Evolutionary conservation across 176 grass and related monocot species (phyloP).

Genomic region (Urochloa ruziziensis): DNA sequence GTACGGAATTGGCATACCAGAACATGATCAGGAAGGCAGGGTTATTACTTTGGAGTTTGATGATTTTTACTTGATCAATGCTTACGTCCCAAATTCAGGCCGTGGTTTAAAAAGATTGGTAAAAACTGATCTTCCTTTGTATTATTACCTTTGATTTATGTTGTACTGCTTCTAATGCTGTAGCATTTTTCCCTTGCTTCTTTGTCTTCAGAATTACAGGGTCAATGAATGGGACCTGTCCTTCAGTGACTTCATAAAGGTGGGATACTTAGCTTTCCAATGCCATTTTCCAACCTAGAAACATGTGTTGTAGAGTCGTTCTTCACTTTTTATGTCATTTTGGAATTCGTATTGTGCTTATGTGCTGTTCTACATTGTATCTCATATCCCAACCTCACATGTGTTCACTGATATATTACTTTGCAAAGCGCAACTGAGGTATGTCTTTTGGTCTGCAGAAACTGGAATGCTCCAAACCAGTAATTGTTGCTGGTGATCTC

Average conservation of each 20-base stretch:
- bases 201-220: constrained; percentile 65
- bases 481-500: constrained; percentile 84
- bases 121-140: constrained; percentile 5
- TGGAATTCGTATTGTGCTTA: background rate
- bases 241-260: constrained; percentile 74
- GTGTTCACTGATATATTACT: background rate
- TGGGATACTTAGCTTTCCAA: constrained; percentile 27
- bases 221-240: constrained; percentile 65
- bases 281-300: background rate
- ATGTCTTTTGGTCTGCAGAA: constrained; percentile 49
- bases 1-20: constrained; percentile 62
- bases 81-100: constrained; percentile 91
- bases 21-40: constrained; percentile 83
- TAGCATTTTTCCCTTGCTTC: background rate
- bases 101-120: constrained; percentile 65
- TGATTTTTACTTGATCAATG: constrained; percentile 76
- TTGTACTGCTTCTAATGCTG: background rate
- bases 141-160: constrained; percentile 14
- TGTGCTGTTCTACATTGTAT: background rate
- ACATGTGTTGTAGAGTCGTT: background rate
- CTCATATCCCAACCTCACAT: background rate
- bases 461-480: constrained; percentile 77
- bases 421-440: constrained; percentile 16
- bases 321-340: background rate
- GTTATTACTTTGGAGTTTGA: constrained; percentile 90